These are phyloP conservation scores for Penicillium sclerotigenum DNA, from an alignment of 2,329 filamentous ascomycete species.

Conservation along the genomic window DNA sequence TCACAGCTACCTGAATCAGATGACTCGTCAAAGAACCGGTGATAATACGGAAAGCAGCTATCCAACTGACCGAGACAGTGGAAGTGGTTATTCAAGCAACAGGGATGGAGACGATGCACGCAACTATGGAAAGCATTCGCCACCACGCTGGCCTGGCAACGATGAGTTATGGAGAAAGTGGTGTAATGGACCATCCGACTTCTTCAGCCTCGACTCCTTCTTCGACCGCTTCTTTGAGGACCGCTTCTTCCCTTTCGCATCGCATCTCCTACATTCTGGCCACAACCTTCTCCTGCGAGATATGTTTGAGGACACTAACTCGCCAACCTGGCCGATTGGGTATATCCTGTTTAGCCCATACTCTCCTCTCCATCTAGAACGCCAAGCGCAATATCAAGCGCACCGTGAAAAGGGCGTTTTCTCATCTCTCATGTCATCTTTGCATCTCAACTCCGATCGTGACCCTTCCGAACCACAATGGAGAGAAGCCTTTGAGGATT, in stretches of 20 bases:
- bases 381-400: conserved; percentile 36
- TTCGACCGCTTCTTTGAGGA: conserved; percentile 36
- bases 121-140: conserved; percentile 2
- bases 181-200: conserved; percentile 22
- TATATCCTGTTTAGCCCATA: conserved; percentile 52
- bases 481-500: conserved; percentile 59
- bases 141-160: conserved; percentile 14
- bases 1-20: conserved; percentile 24
- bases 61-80: conserved; percentile 7
- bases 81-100: conserved; percentile 2
- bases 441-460: conserved; percentile 32
- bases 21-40: conserved; percentile 17
- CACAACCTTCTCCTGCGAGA: conserved; percentile 31
- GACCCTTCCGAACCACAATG: conserved; percentile 44
- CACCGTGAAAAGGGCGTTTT: conserved; percentile 30
- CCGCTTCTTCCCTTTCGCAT: conserved; percentile 26
- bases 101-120: conserved; percentile 7
- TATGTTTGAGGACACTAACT: conserved; percentile 35
- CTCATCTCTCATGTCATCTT: conserved; percentile 36
- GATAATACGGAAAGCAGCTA: conserved; percentile 9
- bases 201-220: conserved; percentile 34
- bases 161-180: conserved; percentile 20
- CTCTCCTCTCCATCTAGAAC: conserved; percentile 54
- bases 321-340: conserved; percentile 39
- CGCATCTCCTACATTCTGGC: conserved; percentile 30